These are phyloP conservation scores for Phaeotremella fagi DNA, from an alignment of 768 basidiomycete species.

Conservation along the genomic window DNA sequence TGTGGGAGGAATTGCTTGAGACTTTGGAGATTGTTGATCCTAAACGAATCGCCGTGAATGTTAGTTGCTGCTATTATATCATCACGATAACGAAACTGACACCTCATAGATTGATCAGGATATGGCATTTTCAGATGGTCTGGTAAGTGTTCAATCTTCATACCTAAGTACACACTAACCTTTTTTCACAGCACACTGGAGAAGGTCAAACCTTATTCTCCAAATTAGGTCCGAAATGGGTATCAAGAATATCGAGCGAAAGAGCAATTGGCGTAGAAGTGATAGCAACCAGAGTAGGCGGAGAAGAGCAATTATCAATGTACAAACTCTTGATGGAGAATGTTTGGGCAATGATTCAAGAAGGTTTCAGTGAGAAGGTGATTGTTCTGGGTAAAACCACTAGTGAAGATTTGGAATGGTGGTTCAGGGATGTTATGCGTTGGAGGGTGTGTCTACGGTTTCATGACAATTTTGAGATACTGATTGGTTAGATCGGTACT, in stretches of 20 bases:
- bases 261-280: slow-evolving; percentile 56
- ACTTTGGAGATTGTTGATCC: slow-evolving; percentile 50
- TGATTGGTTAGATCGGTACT: slow-evolving; percentile 7
- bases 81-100: neutral
- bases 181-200: slow-evolving; percentile 49
- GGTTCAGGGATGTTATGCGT: slow-evolving; percentile 57
- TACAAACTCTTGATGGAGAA: slow-evolving; percentile 55
- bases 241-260: slow-evolving; percentile 50
- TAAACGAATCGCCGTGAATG: slow-evolving; percentile 53
- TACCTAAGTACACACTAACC: neutral
- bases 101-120: slow-evolving; percentile 32
- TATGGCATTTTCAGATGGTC: slow-evolving; percentile 55
- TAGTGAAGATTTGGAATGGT: slow-evolving; percentile 56
- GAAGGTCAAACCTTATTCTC: slow-evolving; percentile 51
- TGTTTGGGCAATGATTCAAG: slow-evolving; percentile 56
- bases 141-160: slow-evolving; percentile 29
- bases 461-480: slow-evolving; percentile 46
- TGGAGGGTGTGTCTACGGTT: slow-evolving; percentile 21
- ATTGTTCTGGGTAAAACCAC: slow-evolving; percentile 53
- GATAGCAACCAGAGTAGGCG: slow-evolving; percentile 51
- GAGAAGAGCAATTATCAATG: slow-evolving; percentile 50
- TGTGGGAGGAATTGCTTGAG: slow-evolving; percentile 54
- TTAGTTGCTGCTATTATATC: slow-evolving; percentile 39
- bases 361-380: slow-evolving; percentile 54
- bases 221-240: slow-evolving; percentile 53